A percentile compares a stretch with the other conserved stretches of the same genome.
Evolutionary conservation across 257 asterid genomes (phyloP).

Genomic region (Rubia yunnanensis): DNA sequence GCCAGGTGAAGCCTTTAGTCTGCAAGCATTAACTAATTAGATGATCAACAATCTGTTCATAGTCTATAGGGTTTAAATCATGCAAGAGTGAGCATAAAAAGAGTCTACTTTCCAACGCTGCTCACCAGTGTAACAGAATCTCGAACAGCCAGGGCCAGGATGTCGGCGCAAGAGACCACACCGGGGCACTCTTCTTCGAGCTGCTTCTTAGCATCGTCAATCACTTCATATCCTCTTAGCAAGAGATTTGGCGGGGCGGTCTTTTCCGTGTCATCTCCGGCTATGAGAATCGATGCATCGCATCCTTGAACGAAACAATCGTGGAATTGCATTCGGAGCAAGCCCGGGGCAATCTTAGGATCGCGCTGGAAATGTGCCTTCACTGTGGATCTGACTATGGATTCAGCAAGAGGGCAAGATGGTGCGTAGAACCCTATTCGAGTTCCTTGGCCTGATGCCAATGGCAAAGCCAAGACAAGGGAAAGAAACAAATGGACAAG

Average conservation of each 20-base stretch:
- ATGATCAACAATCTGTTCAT: not conserved
- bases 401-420: conserved; percentile 60
- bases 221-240: conserved; percentile 58
- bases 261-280: conserved; percentile 47
- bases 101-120: too few relatives aligned
- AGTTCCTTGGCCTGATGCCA: conserved; percentile 58
- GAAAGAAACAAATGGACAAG: conserved; percentile 7
- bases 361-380: conserved; percentile 32
- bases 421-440: conserved; percentile 58
- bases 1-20: conserved; percentile 60
- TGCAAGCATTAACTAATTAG: conserved; percentile 16
- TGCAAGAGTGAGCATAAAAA: too few relatives aligned
- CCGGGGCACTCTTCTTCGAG: conserved; percentile 61
- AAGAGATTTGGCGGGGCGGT: conserved; percentile 35
- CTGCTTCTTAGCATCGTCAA: conserved; percentile 66
- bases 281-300: conserved; percentile 69
- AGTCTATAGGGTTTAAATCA: too few relatives aligned
- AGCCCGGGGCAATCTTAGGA: conserved; percentile 53
- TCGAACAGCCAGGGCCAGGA: conserved; percentile 84
- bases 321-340: conserved; percentile 81
- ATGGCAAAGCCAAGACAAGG: conserved; percentile 14
- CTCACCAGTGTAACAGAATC: conserved; percentile 58
- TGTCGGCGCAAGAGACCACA: conserved; percentile 80
- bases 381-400: conserved; percentile 50
- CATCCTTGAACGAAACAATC: conserved; percentile 89